A percentile compares a stretch with the other conserved stretches of the same genome.
These are phyloP conservation scores for Turnera subulata DNA, from an alignment of 345 rosid species.

Conservation along the genomic window DNA sequence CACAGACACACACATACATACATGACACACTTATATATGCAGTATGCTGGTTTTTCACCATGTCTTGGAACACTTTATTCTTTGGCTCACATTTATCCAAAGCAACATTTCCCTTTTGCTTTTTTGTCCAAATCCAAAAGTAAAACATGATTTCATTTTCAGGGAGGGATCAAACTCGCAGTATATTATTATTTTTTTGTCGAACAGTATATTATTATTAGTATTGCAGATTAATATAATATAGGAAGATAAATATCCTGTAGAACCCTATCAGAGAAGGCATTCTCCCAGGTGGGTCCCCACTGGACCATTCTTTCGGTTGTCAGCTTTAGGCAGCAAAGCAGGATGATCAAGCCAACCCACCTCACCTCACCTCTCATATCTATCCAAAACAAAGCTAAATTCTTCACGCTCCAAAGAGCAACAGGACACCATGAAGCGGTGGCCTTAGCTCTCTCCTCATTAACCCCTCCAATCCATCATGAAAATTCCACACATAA, in stretches of 20 bases:
- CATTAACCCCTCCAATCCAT: not conserved
- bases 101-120: no score
- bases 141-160: no score
- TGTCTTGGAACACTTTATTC: no score
- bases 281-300: constrained; percentile 29
- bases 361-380: no score
- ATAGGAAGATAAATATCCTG: constrained; percentile 25
- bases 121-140: no score
- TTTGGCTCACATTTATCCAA: not conserved
- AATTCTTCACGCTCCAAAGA: not conserved
- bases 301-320: constrained; percentile 22
- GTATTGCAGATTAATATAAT: no score
- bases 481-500: constrained; percentile 19
- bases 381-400: not conserved
- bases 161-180: no score
- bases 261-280: constrained; percentile 8
- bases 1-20: no score
- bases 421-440: constrained; percentile 31
- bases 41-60: no score
- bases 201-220: no score
- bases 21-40: no score
- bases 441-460: constrained; percentile 25
- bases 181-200: no score
- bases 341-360: constrained; percentile 32
- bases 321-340: constrained; percentile 27